Base-by-base conservation (phyloP, 2,329 filamentous ascomycete species). In the Pseudocercospora macadamiae region DNA sequence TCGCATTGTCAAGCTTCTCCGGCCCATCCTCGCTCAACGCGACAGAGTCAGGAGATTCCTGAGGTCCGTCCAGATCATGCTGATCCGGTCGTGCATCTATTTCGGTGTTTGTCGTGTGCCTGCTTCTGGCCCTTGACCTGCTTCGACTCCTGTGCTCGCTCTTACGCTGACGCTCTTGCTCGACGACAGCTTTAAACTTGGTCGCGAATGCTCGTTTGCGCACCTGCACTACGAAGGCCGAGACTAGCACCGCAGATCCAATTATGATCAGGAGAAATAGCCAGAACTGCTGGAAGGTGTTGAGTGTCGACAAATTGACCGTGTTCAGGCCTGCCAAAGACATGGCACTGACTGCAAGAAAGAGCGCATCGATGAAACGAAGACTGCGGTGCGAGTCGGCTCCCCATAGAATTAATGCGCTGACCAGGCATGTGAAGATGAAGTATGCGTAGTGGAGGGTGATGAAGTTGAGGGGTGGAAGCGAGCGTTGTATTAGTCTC, bases 281-380 rank as follows among this genome's bases (percentile, higher is more conserved):
- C 36, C 89, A 73, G 25, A 83, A 75, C 70, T 91, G 89, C 71
- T 91, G 88, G 68, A 86, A 88, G 0, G 83, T 86, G 36, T 85
- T 89, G 67, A 90, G 69, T 25, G 79, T 76, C 55, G 83, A 86
- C 21, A 90, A 74, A 68, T 88, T 85, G 64, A 86, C 82, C 1
- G 87, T 88, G 66, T 89, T 90, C 57, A 90, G 76, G 0, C 88
- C 88, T 5, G 87, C 83, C 54, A 85, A 79, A 5, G 86, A 89
- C 76, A 90, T 86, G 42, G 87, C 86, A 55, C 84, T 88, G 37
- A 86, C 79, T 51, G 83, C 82, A 52, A 90, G 73, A 70, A 90
- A 90, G 14, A 90, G 72, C n/a, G 83, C 80, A 68, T 90, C 87
- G 34, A 80, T 80, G 71, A 86, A 90, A 45, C 45, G 73, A 51